These are phyloP conservation scores for Globisporangium rhizosaccharum DNA, from an alignment of 352 stramenopile species.

Conservation along the genomic window DNA sequence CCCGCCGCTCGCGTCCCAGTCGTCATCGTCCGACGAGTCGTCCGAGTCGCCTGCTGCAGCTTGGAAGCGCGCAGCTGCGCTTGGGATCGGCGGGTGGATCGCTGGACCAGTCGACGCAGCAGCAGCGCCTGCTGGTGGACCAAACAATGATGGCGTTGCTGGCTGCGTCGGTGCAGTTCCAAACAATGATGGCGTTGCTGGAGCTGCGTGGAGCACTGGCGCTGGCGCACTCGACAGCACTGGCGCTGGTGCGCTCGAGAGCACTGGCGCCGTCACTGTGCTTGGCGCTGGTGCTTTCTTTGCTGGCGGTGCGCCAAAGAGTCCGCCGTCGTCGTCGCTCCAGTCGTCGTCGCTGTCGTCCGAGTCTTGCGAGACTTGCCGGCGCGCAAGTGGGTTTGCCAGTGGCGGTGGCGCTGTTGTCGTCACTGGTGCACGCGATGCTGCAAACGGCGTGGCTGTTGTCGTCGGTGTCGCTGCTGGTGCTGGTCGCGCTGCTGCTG, in stretches of 20 bases:
- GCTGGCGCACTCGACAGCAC: not conserved
- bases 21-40: conserved; percentile 39
- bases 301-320: conserved; percentile 40
- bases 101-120: conserved; percentile 8
- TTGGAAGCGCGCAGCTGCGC: conserved; percentile 35
- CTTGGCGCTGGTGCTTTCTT: conserved; percentile 22
- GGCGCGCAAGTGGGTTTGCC: conserved; percentile 32
- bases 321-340: conserved; percentile 45
- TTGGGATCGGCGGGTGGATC: conserved; percentile 43
- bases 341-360: conserved; percentile 58
- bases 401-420: conserved; percentile 19
- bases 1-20: conserved; percentile 58
- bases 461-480: conserved; percentile 5
- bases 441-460: conserved; percentile 5
- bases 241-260: conserved; percentile 2
- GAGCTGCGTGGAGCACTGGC: not conserved
- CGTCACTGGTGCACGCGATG: conserved; percentile 3
- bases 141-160: conserved; percentile 12
- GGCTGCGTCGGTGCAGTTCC: conserved; percentile 3
- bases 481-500: conserved; percentile 4
- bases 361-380: conserved; percentile 33
- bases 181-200: conserved; percentile 21
- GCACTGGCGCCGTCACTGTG: conserved; percentile 6
- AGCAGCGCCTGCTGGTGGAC: conserved; percentile 13
- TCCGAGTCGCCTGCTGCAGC: conserved; percentile 32